Percentiles rank a stretch among this genome's conserved stretches.
phyloP scores from a whole-genome alignment of 768 basidiomycete species.

The Trametes coccinea region DNA sequence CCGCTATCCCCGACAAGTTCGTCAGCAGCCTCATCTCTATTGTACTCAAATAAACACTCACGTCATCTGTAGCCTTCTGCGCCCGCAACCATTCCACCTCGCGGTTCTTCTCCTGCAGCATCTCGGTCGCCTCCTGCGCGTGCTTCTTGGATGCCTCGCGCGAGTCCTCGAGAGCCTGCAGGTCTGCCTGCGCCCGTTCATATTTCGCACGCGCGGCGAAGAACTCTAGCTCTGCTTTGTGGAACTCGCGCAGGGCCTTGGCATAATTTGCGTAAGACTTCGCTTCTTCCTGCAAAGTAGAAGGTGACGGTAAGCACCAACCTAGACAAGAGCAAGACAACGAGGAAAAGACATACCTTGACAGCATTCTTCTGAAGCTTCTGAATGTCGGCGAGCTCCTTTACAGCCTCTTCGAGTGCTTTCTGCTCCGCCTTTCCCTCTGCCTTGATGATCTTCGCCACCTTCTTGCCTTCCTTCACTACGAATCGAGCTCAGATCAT shows the following conservation, averaged over 20 bases:
- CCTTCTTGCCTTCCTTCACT: constrained; percentile 60
- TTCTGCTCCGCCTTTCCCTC: constrained; percentile 71
- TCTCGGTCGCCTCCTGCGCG: constrained; percentile 58
- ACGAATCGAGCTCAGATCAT: background rate
- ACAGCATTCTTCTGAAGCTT: constrained; percentile 67
- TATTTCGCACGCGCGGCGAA: constrained; percentile 62
- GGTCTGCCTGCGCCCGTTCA: constrained; percentile 49
- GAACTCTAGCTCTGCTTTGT: constrained; percentile 63
- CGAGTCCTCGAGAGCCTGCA: constrained; percentile 28
- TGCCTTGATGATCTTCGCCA: constrained; percentile 68
- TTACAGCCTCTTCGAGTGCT: constrained; percentile 58
- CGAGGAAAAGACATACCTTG: constrained; percentile 40
- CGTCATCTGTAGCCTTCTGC: constrained; percentile 68
- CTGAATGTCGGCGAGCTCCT: constrained; percentile 67
- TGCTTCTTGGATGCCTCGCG: constrained; percentile 53
- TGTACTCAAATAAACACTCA: constrained; percentile 28
- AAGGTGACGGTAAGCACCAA: no score
- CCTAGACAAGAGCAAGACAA: background rate
- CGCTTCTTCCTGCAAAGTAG: constrained; percentile 48
- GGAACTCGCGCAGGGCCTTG: constrained; percentile 55
- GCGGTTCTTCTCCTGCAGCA: constrained; percentile 67
- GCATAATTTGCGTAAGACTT: constrained; percentile 54
- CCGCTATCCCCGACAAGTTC: no score
- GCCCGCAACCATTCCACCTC: constrained; percentile 69
- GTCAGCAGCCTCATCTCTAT: no score